Percentiles rank a stretch among this genome's conserved stretches.
Evolutionary conservation across 2,329 filamentous ascomycete genomes (phyloP).

Genomic region (Sporothrix schenckii): DNA sequence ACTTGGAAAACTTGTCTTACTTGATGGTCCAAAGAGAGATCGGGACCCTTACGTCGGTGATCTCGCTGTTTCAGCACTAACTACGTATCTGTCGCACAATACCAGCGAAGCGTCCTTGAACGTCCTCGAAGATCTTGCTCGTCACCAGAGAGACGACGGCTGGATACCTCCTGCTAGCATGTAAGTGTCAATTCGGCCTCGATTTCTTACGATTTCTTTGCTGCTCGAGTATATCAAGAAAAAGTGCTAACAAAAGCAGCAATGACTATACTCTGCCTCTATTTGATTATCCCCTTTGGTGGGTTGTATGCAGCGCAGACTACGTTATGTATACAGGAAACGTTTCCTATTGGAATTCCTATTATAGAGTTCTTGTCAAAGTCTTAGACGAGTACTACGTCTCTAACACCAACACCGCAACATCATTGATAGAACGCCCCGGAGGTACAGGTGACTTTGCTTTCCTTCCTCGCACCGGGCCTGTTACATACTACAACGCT

Average conservation of each 20-base stretch:
- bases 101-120: constrained; percentile 48
- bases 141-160: constrained; percentile 54
- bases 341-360: constrained; percentile 46
- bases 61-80: constrained; percentile 53
- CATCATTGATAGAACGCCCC: constrained; percentile 48
- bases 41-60: constrained; percentile 59
- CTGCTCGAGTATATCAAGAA: neutral
- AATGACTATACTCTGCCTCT: constrained; percentile 52
- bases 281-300: constrained; percentile 59
- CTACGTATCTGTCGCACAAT: constrained; percentile 53
- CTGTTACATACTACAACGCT: constrained; percentile 57
- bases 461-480: constrained; percentile 52
- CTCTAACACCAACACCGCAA: constrained; percentile 46
- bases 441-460: constrained; percentile 56
- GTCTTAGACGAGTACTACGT: constrained; percentile 54
- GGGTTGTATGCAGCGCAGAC: constrained; percentile 54
- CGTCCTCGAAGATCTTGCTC: constrained; percentile 54
- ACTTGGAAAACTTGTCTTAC: constrained; percentile 51
- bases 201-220: neutral
- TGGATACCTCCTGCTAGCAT: constrained; percentile 60
- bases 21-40: constrained; percentile 57
- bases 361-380: constrained; percentile 48
- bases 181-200: constrained; percentile 39
- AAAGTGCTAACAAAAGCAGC: constrained; percentile 30
- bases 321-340: constrained; percentile 56